Conservation (phyloP, 306 rosid genomes). For the Delonix regia region DNA sequence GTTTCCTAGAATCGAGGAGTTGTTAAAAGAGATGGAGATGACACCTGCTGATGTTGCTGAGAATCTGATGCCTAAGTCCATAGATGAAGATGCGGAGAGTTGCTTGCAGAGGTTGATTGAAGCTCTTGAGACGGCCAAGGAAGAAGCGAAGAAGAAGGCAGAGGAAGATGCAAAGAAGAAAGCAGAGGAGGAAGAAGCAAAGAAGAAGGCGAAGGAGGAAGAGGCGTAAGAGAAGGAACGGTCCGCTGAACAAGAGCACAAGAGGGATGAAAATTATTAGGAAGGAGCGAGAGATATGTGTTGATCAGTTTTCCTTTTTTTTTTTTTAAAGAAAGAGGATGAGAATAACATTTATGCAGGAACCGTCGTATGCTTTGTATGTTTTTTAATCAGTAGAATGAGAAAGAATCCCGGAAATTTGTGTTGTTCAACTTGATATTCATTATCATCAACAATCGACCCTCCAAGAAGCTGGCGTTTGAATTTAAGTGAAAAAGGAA, state of each 20-base stretch:
- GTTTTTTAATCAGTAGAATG: neutral
- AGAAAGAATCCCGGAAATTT: neutral
- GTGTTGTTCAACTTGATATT: neutral
- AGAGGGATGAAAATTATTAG: neutral
- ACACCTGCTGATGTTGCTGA: constrained; percentile 7
- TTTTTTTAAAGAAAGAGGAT: no score
- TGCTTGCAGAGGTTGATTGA: constrained; percentile 22
- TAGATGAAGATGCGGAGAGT: constrained; percentile 4
- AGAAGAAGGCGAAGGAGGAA: neutral
- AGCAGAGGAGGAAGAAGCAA: neutral
- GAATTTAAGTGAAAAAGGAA: no score
- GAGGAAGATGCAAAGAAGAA: neutral
- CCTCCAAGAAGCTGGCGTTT: neutral
- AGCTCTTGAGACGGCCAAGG: neutral
- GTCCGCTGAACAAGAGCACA: constrained; percentile 31
- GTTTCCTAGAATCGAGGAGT: neutral
- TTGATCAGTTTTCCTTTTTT: no score
- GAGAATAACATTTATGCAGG: neutral
- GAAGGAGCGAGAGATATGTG: neutral
- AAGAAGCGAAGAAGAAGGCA: constrained; percentile 29
- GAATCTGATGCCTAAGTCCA: constrained; percentile 8
- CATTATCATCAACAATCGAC: neutral
- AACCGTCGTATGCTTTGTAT: neutral
- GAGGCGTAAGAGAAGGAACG: neutral
- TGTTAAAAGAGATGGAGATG: neutral